Evolutionary conservation across 192 early-diverging fungal genomes (phyloP), one percentile per base, ranked within the genome.

Genomic region (Coemansia sp.): DNA sequence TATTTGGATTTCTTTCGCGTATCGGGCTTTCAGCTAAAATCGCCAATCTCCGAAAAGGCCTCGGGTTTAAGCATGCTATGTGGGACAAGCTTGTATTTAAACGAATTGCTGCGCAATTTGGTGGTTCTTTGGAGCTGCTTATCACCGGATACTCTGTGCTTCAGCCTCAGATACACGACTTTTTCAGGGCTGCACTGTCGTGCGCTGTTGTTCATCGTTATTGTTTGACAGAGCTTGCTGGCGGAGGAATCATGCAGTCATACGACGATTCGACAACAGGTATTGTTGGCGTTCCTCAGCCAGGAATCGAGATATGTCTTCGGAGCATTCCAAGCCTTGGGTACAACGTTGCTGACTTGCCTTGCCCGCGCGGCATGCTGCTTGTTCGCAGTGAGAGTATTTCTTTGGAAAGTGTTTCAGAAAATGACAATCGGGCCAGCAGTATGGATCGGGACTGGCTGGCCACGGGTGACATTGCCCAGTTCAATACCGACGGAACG

Each of bases 321-420:
- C 87, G 92, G 1, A 90, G 90, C 72, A 85, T 93, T 2, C 90
- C 93, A 0, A 89, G 93, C 45, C 89, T 96, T 86, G 75, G 86
- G 33, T 93, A 95, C 72, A 71, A 85, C 28, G 80, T 90, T 0
- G 88, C 84, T 11, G 92, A 96, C 66, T 82, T 85, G 40, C 89
- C 89, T 3, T 82, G 77, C 48, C 90, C 93, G 33, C 87, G 90
- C 61, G 96, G 96, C 33, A 94, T 95, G 76, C 80, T 96, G 25
- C 91, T 90, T 82, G 67, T 92, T 28, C 87, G 93, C 60, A 90
- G 92, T 18, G 68, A 83, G 25, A 86, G 81, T 55, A 76, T 93
- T 3, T 89, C 85, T 73, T 88, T 90, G 68, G 87, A 90, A 42
- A 84, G 85, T 16, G 89, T 77, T 22, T 89, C 89, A 71, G 90